phyloP scores from a whole-genome alignment of 495 filamentous ascomycete species.

The Tuber indicum region DNA sequence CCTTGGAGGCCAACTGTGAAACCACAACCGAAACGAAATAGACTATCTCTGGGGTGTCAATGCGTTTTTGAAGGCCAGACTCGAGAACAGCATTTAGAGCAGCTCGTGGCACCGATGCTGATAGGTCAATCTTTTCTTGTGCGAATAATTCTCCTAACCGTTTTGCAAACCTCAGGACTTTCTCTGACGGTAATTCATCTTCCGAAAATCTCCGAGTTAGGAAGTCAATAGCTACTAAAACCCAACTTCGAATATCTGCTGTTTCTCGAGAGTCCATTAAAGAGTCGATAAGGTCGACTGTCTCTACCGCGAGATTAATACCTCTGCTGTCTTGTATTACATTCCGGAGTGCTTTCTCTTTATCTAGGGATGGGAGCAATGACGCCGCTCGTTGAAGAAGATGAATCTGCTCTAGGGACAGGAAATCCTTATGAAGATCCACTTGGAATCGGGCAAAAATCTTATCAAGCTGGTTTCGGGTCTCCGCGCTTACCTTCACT shows the following conservation, averaged over 20 bases:
- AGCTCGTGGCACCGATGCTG: slow-evolving; percentile 24
- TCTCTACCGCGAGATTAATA: slow-evolving; percentile 28
- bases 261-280: slow-evolving; percentile 16
- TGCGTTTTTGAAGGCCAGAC: slow-evolving; percentile 33
- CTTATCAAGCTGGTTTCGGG: slow-evolving; percentile 19
- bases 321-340: slow-evolving; percentile 27
- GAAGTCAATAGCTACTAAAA: slow-evolving; percentile 35
- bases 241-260: slow-evolving; percentile 32
- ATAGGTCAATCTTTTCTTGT: slow-evolving; percentile 15
- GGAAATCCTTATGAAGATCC: slow-evolving; percentile 22
- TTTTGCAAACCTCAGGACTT: slow-evolving; percentile 29
- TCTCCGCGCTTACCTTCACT: slow-evolving; percentile 4
- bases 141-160: slow-evolving; percentile 21
- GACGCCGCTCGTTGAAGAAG: slow-evolving; percentile 26
- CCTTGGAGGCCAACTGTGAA: slow-evolving; percentile 29
- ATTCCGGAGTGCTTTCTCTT: slow-evolving; percentile 19
- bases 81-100: slow-evolving; percentile 39
- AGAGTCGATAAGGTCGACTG: slow-evolving; percentile 21
- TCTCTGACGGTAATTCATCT: slow-evolving; percentile 25
- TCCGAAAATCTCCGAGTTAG: slow-evolving; percentile 40
- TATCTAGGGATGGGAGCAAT: slow-evolving; percentile 28
- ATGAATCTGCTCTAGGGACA: slow-evolving; percentile 21
- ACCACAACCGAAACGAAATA: slow-evolving; percentile 31
- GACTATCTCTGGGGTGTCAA: slow-evolving; percentile 29
- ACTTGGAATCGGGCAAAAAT: slow-evolving; percentile 25